Conservation (phyloP, 2,329 filamentous ascomycete genomes). For the Alternaria consortialis region DNA sequence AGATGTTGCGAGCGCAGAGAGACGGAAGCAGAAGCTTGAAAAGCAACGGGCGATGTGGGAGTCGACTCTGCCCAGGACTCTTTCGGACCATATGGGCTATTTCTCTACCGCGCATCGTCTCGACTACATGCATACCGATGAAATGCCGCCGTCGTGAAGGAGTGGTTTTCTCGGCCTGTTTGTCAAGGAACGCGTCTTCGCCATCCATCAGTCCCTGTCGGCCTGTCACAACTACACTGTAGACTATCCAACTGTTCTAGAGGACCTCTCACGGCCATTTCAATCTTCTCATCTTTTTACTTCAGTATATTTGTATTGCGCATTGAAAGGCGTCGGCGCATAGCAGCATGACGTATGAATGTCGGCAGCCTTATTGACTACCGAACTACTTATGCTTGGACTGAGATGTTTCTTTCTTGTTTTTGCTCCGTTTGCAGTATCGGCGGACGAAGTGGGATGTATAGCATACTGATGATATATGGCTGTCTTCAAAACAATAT, state of each 20-base stretch:
- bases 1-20: conserved; percentile 8
- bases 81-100: conserved; percentile 15
- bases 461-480: neutral
- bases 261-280: neutral
- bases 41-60: conserved; percentile 32
- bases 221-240: neutral
- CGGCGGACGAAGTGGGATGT: neutral
- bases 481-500: neutral
- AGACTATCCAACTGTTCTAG: neutral
- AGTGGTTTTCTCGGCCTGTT: neutral
- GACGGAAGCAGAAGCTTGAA: conserved; percentile 12
- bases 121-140: conserved; percentile 10
- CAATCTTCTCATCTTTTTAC: neutral
- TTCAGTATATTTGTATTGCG: conserved; percentile 1
- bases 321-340: conserved; percentile 8
- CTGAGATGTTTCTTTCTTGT: neutral
- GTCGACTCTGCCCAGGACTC: conserved; percentile 26
- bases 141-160: neutral
- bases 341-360: neutral
- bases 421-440: neutral
- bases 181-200: neutral
- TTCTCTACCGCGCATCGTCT: conserved; percentile 13
- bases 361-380: neutral
- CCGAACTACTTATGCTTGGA: neutral
- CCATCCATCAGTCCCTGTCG: neutral